phyloP scores from a whole-genome alignment of 768 basidiomycete species.

The Leucocoprinus birnbaumii region DNA sequence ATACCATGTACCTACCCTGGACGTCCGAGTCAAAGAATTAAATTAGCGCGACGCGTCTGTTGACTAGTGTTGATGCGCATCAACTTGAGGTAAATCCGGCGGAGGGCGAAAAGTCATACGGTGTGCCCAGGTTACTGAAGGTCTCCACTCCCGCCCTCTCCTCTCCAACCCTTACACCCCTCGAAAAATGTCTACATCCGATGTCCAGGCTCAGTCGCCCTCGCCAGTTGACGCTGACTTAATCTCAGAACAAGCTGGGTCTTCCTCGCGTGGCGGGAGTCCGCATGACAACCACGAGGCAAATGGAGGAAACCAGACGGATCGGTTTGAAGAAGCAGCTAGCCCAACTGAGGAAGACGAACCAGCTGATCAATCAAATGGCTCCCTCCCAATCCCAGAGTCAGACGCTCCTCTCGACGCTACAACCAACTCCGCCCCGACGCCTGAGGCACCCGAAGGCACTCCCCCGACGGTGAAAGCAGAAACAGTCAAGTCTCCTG shows the following conservation, averaged over 20 bases:
- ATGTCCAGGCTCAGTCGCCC: background rate
- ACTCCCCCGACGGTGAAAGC: conserved; percentile 18
- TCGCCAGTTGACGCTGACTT: background rate
- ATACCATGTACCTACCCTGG: background rate
- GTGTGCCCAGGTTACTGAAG: background rate
- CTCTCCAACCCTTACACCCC: background rate
- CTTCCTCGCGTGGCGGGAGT: background rate
- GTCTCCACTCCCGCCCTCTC: background rate
- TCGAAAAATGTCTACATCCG: conserved; percentile 1
- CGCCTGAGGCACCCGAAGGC: conserved; percentile 11
- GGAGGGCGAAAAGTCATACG: background rate
- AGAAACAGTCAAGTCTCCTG: conserved; percentile 22
- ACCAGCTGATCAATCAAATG: conserved; percentile 10
- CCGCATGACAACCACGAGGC: conserved; percentile 12
- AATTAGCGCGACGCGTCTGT: conserved; percentile 28
- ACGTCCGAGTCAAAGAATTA: background rate
- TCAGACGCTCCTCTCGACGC: background rate
- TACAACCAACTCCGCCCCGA: background rate
- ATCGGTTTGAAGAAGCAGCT: conserved; percentile 10
- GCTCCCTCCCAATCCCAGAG: background rate
- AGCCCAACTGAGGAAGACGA: conserved; percentile 9
- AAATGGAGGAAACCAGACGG: background rate
- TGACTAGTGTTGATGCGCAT: conserved; percentile 20
- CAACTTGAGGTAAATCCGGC: background rate
- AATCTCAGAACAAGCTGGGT: background rate